Evolutionary conservation across 1,284 basidiomycete genomes (phyloP).

Genomic region (Tilletia horrida): DNA sequence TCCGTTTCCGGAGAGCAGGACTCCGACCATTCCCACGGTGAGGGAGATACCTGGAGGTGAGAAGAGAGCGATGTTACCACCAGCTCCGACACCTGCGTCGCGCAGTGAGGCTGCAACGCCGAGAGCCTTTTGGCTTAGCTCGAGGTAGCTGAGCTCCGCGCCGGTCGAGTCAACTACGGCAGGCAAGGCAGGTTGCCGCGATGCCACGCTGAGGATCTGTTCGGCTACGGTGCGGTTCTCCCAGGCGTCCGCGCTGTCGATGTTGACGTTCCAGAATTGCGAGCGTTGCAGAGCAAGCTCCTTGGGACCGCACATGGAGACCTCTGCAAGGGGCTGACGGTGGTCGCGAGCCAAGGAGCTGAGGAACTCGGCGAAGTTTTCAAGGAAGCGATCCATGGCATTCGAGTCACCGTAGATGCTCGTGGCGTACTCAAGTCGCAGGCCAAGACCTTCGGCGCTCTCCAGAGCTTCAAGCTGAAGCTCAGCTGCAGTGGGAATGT

Average conservation of each 20-base stretch:
- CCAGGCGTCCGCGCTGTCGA: not conserved
- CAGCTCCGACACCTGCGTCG: not conserved
- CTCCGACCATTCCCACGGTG: not conserved
- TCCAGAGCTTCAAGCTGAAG: constrained; percentile 2
- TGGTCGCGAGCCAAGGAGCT: not conserved
- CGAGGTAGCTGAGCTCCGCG: not conserved
- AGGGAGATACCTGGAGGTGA: not conserved
- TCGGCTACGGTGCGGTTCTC: not conserved
- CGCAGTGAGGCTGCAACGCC: not conserved
- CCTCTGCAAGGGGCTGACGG: not conserved
- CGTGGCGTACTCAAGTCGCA: not conserved
- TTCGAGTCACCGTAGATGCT: constrained; percentile 4
- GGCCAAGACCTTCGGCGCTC: not conserved
- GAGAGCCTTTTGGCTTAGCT: not conserved
- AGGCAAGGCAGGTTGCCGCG: not conserved
- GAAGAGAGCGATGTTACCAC: not conserved
- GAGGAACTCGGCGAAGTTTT: constrained; percentile 1
- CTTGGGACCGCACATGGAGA: not conserved
- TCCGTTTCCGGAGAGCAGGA: constrained; percentile 1
- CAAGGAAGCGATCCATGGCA: constrained; percentile 1
- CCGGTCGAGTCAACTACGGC: constrained; percentile 2
- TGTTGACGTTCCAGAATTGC: constrained; percentile 4
- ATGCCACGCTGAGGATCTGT: not conserved
- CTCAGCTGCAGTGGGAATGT: not conserved
- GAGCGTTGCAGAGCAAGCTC: not conserved